Evolutionary conservation across 805 yeast species (phyloP).

Genomic region (Kodamaea sagamina): DNA sequence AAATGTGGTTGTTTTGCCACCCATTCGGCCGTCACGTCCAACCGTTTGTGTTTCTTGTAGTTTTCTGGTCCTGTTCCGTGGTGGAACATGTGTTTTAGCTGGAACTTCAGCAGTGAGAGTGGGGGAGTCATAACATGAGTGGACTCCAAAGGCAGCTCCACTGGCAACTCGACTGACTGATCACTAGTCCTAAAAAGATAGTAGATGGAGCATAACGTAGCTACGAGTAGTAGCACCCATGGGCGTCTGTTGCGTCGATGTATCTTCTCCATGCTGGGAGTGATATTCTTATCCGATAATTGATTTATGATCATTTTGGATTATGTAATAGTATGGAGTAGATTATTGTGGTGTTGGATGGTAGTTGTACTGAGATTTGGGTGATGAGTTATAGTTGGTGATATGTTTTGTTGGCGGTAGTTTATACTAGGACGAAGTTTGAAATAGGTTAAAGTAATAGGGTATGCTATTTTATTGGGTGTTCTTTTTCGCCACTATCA

Average conservation of each 20-base stretch:
- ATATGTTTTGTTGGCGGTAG: no score
- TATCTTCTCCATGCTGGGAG: slow-evolving; percentile 8
- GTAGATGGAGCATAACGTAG: neutral
- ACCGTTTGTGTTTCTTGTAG: slow-evolving; percentile 45
- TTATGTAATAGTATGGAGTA: slow-evolving; percentile 1
- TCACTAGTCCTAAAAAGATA: neutral
- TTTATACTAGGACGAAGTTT: no score
- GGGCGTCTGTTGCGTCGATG: neutral
- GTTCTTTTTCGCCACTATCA: no score
- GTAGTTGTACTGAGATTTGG: no score
- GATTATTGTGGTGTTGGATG: no score
- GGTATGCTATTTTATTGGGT: no score
- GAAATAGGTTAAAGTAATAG: no score
- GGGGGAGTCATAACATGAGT: neutral
- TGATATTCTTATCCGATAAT: slow-evolving; percentile 4
- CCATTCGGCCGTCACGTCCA: slow-evolving; percentile 51
- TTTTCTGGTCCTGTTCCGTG: slow-evolving; percentile 52
- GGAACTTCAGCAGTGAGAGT: slow-evolving; percentile 18
- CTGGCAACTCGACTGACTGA: no score
- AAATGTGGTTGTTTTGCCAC: slow-evolving; percentile 20
- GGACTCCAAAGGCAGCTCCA: neutral
- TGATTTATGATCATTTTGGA: slow-evolving; percentile 1
- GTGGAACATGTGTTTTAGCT: slow-evolving; percentile 60
- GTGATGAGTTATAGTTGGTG: no score
- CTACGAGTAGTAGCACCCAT: slow-evolving; percentile 3